phyloP scores from a whole-genome alignment of 2,329 filamentous ascomycete species.

The Aspergillus quadricinctus region DNA sequence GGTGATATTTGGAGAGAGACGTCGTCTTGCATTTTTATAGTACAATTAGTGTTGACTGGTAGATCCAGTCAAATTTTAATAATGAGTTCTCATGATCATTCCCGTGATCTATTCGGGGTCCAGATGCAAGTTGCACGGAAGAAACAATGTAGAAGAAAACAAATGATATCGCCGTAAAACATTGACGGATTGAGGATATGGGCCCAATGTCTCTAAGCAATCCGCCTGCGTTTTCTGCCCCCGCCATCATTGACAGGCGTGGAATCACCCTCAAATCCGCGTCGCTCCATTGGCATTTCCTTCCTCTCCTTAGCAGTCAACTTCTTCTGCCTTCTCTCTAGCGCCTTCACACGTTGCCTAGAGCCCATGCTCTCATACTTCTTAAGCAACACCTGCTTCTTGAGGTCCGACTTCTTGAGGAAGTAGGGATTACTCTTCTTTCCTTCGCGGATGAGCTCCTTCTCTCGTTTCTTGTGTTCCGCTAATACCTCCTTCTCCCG shows the following conservation, averaged over 20 bases:
- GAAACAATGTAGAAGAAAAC: not conserved
- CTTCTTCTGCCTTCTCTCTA: conserved; percentile 90
- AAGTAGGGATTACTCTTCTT: conserved; percentile 79
- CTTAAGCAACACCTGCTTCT: conserved; percentile 75
- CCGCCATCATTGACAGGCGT: conserved; percentile 13
- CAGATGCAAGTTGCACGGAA: not conserved
- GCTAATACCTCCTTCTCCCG: conserved; percentile 64
- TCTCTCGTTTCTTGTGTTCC: conserved; percentile 77
- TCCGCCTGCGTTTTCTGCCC: conserved; percentile 25
- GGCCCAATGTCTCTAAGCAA: conserved; percentile 16
- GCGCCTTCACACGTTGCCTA: conserved; percentile 75
- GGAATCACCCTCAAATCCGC: conserved; percentile 32
- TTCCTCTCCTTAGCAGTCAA: conserved; percentile 78
- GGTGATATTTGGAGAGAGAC: not conserved
- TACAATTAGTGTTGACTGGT: not conserved
- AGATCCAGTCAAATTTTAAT: conserved; percentile 9
- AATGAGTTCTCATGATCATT: conserved; percentile 7
- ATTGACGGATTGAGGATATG: not conserved
- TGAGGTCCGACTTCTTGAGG: conserved; percentile 86
- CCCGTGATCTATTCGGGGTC: not conserved
- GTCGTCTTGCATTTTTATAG: not conserved
- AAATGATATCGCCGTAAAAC: not conserved
- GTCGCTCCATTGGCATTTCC: conserved; percentile 58
- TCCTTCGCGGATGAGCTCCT: conserved; percentile 77
- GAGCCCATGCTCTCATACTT: conserved; percentile 80